These are phyloP conservation scores for Asterochloris sp. DNA, from an alignment of 139 green algal genomes.

Conservation along the genomic window DNA sequence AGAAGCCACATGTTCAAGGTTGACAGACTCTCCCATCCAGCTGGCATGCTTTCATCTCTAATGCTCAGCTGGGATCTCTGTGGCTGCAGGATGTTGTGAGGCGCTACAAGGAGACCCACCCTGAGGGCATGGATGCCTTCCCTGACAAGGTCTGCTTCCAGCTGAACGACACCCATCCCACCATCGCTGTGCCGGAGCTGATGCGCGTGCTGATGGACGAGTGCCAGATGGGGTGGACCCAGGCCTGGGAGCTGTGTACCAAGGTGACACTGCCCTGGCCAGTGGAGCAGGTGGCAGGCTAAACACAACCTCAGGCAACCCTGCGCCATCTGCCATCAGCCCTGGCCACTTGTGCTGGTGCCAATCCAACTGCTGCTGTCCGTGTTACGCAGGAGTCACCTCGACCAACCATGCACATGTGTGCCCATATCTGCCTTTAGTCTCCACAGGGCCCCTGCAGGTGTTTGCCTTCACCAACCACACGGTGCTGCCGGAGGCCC, in stretches of 20 bases:
- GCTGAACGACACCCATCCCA: conserved; percentile 98
- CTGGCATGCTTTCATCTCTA: too few relatives aligned
- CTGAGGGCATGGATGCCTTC: conserved; percentile 61
- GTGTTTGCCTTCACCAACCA: conserved; percentile 99
- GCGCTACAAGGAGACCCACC: conserved; percentile 73
- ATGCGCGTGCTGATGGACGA: conserved; percentile 98
- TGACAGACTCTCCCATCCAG: too few relatives aligned
- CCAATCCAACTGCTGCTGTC: not conserved
- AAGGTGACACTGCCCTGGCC: conserved; percentile 34
- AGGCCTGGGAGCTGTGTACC: conserved; percentile 81
- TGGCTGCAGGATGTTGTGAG: conserved; percentile 80
- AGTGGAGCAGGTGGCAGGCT: not conserved
- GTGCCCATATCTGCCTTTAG: not conserved
- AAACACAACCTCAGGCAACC: not conserved
- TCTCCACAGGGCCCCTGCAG: conserved; percentile 24
- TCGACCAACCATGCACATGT: not conserved
- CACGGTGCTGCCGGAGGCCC: conserved; percentile 96
- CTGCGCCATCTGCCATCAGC: not conserved
- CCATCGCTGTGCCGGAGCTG: conserved; percentile 92
- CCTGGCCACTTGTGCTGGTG: not conserved
- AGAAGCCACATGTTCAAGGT: too few relatives aligned
- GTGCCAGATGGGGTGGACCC: conserved; percentile 89
- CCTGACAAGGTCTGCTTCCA: conserved; percentile 91
- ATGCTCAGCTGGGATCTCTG: not conserved
- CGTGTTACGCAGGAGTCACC: not conserved